Evolutionary conservation across 441 rosid species (phyloP).

Genomic region (Adansonia gregorii): DNA sequence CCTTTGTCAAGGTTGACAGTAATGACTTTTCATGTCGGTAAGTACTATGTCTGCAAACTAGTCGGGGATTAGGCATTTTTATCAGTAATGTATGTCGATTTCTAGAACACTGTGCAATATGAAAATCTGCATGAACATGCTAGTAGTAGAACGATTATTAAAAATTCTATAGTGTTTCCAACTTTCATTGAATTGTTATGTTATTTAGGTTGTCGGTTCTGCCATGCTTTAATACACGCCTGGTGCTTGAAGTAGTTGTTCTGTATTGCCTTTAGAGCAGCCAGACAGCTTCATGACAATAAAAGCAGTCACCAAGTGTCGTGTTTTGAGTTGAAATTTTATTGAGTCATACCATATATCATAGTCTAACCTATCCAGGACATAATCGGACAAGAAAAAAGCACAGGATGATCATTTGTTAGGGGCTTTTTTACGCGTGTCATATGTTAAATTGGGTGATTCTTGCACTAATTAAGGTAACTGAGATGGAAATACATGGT

Average conservation of each 20-base stretch:
- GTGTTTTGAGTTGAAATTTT: background rate
- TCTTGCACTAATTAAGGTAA: background rate
- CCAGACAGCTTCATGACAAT: slow-evolving; percentile 8
- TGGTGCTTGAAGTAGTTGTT: background rate
- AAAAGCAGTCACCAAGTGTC: background rate
- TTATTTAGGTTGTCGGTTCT: background rate
- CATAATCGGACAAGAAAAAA: background rate
- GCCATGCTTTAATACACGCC: slow-evolving; percentile 5
- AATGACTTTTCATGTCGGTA: background rate
- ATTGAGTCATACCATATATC: background rate
- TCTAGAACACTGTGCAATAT: background rate
- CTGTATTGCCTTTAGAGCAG: background rate
- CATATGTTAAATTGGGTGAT: background rate
- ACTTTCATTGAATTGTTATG: background rate
- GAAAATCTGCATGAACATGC: background rate
- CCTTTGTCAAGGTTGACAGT: background rate
- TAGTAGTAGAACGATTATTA: background rate
- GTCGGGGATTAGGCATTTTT: background rate
- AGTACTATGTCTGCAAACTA: background rate
- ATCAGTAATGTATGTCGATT: background rate
- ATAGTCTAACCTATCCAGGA: slow-evolving; percentile 9
- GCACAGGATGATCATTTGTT: background rate
- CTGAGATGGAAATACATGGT: background rate
- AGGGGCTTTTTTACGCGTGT: background rate
- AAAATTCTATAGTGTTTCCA: background rate